Conservation (phyloP, 306 rosid species). For the Trifolium dubium region DNA sequence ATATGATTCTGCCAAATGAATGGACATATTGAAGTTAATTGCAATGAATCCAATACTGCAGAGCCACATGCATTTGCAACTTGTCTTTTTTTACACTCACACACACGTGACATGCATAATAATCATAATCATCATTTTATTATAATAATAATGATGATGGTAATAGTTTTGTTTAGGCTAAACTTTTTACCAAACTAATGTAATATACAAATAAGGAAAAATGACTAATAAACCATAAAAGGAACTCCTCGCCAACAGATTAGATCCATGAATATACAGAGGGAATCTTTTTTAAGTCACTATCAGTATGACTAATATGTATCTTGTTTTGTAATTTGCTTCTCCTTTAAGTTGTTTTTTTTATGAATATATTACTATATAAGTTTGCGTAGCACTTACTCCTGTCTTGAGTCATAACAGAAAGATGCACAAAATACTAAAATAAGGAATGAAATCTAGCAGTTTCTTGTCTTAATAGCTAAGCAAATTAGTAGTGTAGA, state of each 20-base stretch:
- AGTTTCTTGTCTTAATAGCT: neutral
- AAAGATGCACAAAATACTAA: neutral
- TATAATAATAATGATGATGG: neutral
- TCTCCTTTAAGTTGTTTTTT: slow-evolving; percentile 2
- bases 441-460: slow-evolving; percentile 14
- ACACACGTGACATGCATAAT: neutral
- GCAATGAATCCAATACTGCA: neutral
- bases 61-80: slow-evolving; percentile 25
- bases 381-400: slow-evolving; percentile 20
- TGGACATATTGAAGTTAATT: slow-evolving; percentile 71
- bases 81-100: neutral
- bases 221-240: slow-evolving; percentile 16
- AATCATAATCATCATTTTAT: neutral
- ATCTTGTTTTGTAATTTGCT: slow-evolving; percentile 31
- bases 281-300: slow-evolving; percentile 38
- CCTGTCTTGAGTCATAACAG: slow-evolving; percentile 4
- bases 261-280: slow-evolving; percentile 25
- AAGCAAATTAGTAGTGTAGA: slow-evolving; percentile 10
- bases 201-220: slow-evolving; percentile 12
- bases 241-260: neutral
- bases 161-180: slow-evolving; percentile 33
- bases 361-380: neutral
- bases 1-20: slow-evolving; percentile 71
- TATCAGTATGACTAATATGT: slow-evolving; percentile 10
- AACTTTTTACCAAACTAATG: slow-evolving; percentile 7